Conservation (phyloP, 2,329 filamentous ascomycete genomes). For the Exophiala aquamarina region DNA sequence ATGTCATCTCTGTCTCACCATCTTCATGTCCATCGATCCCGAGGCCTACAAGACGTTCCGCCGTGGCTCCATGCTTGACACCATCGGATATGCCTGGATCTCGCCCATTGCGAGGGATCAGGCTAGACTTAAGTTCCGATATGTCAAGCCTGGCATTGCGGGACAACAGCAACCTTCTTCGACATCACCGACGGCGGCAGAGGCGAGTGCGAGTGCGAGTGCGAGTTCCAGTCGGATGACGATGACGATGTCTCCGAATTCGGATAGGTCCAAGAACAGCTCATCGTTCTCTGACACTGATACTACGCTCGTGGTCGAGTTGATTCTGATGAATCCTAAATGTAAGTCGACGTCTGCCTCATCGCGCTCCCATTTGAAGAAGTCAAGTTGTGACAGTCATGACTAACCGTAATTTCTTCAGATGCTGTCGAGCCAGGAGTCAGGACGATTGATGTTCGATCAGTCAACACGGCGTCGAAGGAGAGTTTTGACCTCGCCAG, state of each 20-base stretch:
- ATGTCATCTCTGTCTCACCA: constrained; percentile 29
- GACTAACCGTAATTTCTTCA: neutral
- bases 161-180: neutral
- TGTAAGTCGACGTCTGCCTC: constrained; percentile 16
- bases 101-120: constrained; percentile 28
- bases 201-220: constrained; percentile 1
- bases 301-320: constrained; percentile 20
- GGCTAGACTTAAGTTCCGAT: constrained; percentile 27
- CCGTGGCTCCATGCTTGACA: constrained; percentile 11
- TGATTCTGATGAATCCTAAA: constrained; percentile 29
- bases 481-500: constrained; percentile 27
- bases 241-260: constrained; percentile 12
- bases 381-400: neutral
- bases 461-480: constrained; percentile 23
- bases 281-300: constrained; percentile 8
- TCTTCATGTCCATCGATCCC: constrained; percentile 28
- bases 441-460: constrained; percentile 22
- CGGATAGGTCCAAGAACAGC: constrained; percentile 16
- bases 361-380: neutral
- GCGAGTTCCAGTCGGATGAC: no score
- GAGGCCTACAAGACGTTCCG: constrained; percentile 25
- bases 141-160: constrained; percentile 13
- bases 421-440: constrained; percentile 29
- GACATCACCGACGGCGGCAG: neutral
- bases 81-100: constrained; percentile 22